Evolutionary conservation across 2,329 filamentous ascomycete species (phyloP).

Genomic region (Fusarium brevicatenulatum): DNA sequence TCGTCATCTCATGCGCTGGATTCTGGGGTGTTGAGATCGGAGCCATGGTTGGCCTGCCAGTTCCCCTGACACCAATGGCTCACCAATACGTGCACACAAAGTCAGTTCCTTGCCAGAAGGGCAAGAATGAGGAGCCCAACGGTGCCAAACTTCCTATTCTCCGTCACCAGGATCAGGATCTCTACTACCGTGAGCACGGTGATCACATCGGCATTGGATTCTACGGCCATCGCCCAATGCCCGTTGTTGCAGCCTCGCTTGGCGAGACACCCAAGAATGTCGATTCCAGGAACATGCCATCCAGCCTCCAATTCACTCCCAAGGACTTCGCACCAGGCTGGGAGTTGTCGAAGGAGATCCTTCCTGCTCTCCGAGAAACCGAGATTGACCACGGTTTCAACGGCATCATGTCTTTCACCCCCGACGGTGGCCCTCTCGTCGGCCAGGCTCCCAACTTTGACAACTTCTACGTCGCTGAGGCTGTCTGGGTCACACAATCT

Average conservation of each 20-base stretch:
- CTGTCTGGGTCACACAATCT: constrained; percentile 74
- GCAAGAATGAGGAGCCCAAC: constrained; percentile 53
- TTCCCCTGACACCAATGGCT: constrained; percentile 69
- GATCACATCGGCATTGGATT: constrained; percentile 71
- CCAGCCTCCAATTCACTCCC: constrained; percentile 66
- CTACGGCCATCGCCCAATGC: constrained; percentile 71
- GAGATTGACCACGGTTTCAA: constrained; percentile 71
- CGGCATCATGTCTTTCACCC: constrained; percentile 73
- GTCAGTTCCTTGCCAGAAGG: constrained; percentile 55
- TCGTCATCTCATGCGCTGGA: constrained; percentile 70
- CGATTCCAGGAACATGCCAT: constrained; percentile 70
- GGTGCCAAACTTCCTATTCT: constrained; percentile 67
- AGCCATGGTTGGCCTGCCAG: constrained; percentile 66
- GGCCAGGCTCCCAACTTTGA: constrained; percentile 67
- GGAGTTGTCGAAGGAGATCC: constrained; percentile 63
- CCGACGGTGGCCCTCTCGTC: constrained; percentile 69
- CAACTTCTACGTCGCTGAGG: constrained; percentile 72
- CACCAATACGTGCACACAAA: constrained; percentile 74
- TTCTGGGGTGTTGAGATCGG: constrained; percentile 75
- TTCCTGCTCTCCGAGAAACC: constrained; percentile 62
- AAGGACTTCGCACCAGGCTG: constrained; percentile 71
- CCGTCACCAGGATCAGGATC: constrained; percentile 70
- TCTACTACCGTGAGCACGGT: constrained; percentile 73
- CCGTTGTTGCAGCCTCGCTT: constrained; percentile 64
- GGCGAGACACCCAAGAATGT: constrained; percentile 64